Evolutionary conservation across 1,139 yeast species (phyloP).

Genomic region (Kazachstania sp.): DNA sequence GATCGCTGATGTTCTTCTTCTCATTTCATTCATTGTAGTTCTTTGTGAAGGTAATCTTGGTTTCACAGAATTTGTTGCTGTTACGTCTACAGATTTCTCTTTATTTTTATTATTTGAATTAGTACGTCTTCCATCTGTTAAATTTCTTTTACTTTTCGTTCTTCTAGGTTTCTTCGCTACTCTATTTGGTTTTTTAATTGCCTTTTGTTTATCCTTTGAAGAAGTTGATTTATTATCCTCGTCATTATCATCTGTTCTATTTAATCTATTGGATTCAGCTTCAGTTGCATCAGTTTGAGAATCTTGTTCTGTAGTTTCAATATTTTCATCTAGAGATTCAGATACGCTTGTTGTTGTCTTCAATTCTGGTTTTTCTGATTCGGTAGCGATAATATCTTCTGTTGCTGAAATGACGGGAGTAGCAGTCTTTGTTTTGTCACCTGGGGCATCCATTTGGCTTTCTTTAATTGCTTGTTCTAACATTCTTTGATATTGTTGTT

Average conservation of each 20-base stretch:
- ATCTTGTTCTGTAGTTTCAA: background rate
- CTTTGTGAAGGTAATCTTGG: slow-evolving; percentile 74
- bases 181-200: background rate
- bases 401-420: background rate
- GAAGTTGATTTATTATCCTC: background rate
- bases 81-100: slow-evolving; percentile 5
- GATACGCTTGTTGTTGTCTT: background rate
- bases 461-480: slow-evolving; percentile 32
- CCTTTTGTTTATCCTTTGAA: background rate
- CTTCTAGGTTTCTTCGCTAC: slow-evolving; percentile 1
- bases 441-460: slow-evolving; percentile 20
- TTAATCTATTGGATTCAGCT: background rate
- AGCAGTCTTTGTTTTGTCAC: slow-evolving; percentile 3
- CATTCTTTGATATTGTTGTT: slow-evolving; percentile 31
- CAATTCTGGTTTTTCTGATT: background rate
- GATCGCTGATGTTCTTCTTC: slow-evolving; percentile 79
- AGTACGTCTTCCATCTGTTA: background rate
- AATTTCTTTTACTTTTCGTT: slow-evolving; percentile 1
- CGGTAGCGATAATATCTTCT: background rate
- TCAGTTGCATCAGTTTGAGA: background rate
- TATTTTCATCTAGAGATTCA: background rate
- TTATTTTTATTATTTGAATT: background rate
- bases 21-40: slow-evolving; percentile 66
- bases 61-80: slow-evolving; percentile 54
- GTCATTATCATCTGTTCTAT: background rate